These are phyloP conservation scores for Collybiopsis luxurians DNA, from an alignment of 768 basidiomycete genomes.

Conservation along the genomic window DNA sequence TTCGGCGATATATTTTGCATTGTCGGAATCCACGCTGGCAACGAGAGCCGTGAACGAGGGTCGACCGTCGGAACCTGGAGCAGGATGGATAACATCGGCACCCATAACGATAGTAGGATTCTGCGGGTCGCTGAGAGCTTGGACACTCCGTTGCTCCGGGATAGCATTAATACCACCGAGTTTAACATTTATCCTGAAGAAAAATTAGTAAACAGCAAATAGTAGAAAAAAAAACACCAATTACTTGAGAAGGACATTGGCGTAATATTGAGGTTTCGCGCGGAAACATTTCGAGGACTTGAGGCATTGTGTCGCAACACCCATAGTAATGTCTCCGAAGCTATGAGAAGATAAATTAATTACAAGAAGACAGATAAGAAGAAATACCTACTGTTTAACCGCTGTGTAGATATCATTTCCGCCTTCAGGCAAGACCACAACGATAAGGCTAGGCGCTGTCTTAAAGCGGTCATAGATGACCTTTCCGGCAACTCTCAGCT, in stretches of 20 bases:
- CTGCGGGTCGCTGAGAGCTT: conserved; percentile 62
- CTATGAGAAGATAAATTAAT: conserved; percentile 31
- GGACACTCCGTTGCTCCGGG: conserved; percentile 65
- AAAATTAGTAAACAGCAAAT: conserved; percentile 3
- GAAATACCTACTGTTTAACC: conserved; percentile 66
- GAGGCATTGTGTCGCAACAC: conserved; percentile 79
- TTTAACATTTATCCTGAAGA: conserved; percentile 73
- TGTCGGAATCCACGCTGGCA: conserved; percentile 73
- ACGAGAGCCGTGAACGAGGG: conserved; percentile 84
- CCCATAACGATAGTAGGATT: conserved; percentile 82
- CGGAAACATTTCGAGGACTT: conserved; percentile 62
- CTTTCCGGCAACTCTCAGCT: conserved; percentile 50
- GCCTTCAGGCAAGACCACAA: conserved; percentile 70
- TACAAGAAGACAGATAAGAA: neutral
- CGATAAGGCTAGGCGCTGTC: conserved; percentile 52
- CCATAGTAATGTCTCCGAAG: conserved; percentile 71
- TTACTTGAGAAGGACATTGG: conserved; percentile 78
- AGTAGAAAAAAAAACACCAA: neutral
- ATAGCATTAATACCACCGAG: conserved; percentile 81
- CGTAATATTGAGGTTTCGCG: conserved; percentile 76
- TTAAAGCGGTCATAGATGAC: conserved; percentile 39
- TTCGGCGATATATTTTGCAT: conserved; percentile 65
- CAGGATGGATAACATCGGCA: conserved; percentile 82
- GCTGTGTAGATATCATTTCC: conserved; percentile 75
- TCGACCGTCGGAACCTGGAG: conserved; percentile 73